Evolutionary conservation across 2,329 filamentous ascomycete genomes (phyloP), one percentile per base, ranked within the genome.

Genomic region (Colletotrichum camelliae): DNA sequence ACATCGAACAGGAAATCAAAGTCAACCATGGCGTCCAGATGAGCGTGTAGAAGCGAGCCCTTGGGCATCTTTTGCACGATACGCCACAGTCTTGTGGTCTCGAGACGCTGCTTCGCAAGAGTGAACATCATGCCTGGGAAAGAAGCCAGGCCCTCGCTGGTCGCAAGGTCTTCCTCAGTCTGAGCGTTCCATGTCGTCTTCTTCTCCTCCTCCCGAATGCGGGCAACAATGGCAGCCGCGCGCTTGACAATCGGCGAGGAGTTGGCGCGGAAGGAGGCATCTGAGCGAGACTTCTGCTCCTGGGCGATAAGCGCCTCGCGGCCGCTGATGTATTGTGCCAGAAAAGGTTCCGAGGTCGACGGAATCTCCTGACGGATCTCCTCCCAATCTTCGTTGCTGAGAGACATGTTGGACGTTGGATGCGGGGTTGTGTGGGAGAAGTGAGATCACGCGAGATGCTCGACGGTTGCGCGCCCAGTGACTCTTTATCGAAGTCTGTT

Each of bases 61-160:
- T 97, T 97, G 21, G 95, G 95, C 93, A 97, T 94, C 79, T 87
- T 90, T 77, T 92, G 89, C 15, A 96, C 89, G 78, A 97, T 95
- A 78, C 91, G 89, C 94, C 94, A 97, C 29, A 97, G 87, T 80
- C 92, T 92, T 21, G 94, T 96, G 78, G 88, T 88, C 83, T 96
- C 94, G 90, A 96, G 95, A 24, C 91, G 90, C 37, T 91, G 90
- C 83, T 94, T 95, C 75, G 94, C 94, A 21, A 95, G 88, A 5
- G 89, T 91, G 83, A 96, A 97, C 93, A 96, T 95, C 92, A 96
- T 96, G 5, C 95, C 95, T 1, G 94, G 94, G 81, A 93, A 94
- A 29, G 95, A 86, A 69, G 92, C 91, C 72, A 90, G 88, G 79
- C 91, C 81, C 39, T 83, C 85, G 74, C 91, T 86, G 71, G 90